Evolutionary conservation across 495 filamentous ascomycete genomes (phyloP).

Genomic region (Aspergillus conjunctus): DNA sequence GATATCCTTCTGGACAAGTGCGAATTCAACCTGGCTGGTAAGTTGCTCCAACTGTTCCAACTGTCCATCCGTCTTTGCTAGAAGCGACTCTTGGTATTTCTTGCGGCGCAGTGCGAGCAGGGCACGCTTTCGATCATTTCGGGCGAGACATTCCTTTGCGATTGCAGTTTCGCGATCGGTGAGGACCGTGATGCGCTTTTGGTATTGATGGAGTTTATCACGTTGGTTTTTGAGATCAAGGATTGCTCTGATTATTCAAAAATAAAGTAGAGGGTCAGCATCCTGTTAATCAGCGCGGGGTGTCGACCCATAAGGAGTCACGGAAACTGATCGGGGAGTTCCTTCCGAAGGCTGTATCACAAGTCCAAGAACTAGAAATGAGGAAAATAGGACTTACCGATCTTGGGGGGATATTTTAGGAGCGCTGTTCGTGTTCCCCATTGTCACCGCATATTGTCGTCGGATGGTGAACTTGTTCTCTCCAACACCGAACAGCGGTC

Average conservation of each 20-base stretch:
- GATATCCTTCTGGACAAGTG: slow-evolving; percentile 93
- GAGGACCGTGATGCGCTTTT: slow-evolving; percentile 80
- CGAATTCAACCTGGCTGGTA: slow-evolving; percentile 84
- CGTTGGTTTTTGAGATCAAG: slow-evolving; percentile 97
- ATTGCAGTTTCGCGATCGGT: slow-evolving; percentile 81
- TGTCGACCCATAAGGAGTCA: slow-evolving; percentile 15
- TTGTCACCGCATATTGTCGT: slow-evolving; percentile 47
- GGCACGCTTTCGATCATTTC: slow-evolving; percentile 75
- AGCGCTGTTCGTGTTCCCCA: slow-evolving; percentile 68
- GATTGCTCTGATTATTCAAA: slow-evolving; percentile 66
- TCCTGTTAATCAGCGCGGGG: background rate
- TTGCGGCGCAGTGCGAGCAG: slow-evolving; percentile 89
- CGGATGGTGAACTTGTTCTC: slow-evolving; percentile 6
- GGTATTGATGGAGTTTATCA: slow-evolving; percentile 94
- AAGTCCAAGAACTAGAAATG: background rate
- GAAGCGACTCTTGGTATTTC: slow-evolving; percentile 93
- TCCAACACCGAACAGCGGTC: background rate
- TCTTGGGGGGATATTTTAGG: slow-evolving; percentile 74
- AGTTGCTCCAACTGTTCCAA: slow-evolving; percentile 85
- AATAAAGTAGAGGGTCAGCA: slow-evolving; percentile 8
- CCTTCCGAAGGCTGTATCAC: background rate
- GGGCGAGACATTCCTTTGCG: slow-evolving; percentile 75
- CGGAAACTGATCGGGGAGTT: slow-evolving; percentile 4
- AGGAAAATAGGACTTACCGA: slow-evolving; percentile 48
- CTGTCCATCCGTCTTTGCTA: slow-evolving; percentile 88